Evolutionary conservation across 2,329 filamentous ascomycete species (phyloP), one percentile per base, ranked within the genome.

Genomic region (Emergomyces orientalis): DNA sequence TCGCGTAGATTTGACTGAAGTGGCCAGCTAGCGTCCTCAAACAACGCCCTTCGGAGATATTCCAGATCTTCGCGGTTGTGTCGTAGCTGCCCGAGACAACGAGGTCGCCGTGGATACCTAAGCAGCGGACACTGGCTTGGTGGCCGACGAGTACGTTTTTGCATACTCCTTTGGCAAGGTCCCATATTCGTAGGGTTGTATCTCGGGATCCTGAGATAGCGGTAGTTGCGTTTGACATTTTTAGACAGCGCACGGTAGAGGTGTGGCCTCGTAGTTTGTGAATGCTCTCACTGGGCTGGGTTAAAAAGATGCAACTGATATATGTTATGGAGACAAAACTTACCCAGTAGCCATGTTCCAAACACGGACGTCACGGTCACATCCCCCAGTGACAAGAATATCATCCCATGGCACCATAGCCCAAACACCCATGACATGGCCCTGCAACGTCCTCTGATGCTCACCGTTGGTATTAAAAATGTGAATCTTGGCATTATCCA

Each of bases 391-490:
- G 64, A 99, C 94, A 65, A 99, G 82, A 61, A 90, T 88, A 74
- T 99, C 93, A 64, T 90, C 93, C 90, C 92, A 97, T 7, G 94
- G 94, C 30, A 99, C 91, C 93, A 99, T 97, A 58, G 94, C 94
- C 94, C 94, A 99, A 25, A 99, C 94, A 49, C 94, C 94, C 94
- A 99, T 99, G 54, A 97, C 90, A 78, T 99, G 94, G 13, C 94
- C 94, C 72, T 94, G 88, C 34, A 99, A 79, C 2, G 91, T 96
- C 73, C 91, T 90, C 69, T 96, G 87, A 67, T 91, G 86, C 69
- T 91, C 87, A 41, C 94, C 94, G 68, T 94, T 86, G 0, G 91
- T 92, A 74, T 97, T 90, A 73, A 97, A 99, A 32, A 99, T 92
- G 75, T 99, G 94, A 55, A 99, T 99, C 79, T 95, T 96, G 45